Evolutionary conservation across 78 protist species (phyloP).

Genomic region (Creolimax fragrantissima): DNA sequence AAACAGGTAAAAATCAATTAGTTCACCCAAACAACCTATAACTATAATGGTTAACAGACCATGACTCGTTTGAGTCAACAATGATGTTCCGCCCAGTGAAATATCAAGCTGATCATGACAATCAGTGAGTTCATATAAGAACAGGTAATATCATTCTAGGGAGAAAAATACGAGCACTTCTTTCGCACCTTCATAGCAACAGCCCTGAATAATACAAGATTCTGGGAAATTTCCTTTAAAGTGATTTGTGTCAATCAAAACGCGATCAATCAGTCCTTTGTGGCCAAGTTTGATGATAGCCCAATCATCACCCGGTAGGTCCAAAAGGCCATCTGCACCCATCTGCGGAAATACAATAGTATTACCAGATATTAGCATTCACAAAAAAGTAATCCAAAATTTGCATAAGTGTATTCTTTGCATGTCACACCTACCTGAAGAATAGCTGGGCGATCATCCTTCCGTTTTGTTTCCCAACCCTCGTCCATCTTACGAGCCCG

Average conservation of each 20-base stretch:
- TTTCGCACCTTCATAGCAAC: not conserved
- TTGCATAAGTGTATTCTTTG: not conserved
- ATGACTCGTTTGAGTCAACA: not conserved
- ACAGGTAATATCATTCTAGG: not conserved
- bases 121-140: not conserved
- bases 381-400: not conserved
- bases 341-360: no score
- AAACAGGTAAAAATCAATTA: not conserved
- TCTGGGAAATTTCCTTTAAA: constrained; percentile 75
- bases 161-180: not conserved
- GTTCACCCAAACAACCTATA: not conserved
- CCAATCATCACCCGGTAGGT: constrained; percentile 58
- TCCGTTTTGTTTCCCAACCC: constrained; percentile 68
- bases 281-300: constrained; percentile 41
- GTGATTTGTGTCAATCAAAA: constrained; percentile 65
- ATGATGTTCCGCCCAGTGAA: not conserved
- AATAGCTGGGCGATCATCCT: constrained; percentile 29
- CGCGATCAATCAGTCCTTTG: constrained; percentile 15
- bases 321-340: constrained; percentile 12
- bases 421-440: not conserved
- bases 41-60: not conserved
- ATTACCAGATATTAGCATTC: not conserved
- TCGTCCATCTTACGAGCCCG: constrained; percentile 68
- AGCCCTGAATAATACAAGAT: constrained; percentile 37
- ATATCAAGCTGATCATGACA: not conserved